Percentiles rank a stretch among this genome's conserved stretches.
Evolutionary conservation across 2,329 filamentous ascomycete species (phyloP).

Genomic region (Apiospora kogelbergensis): DNA sequence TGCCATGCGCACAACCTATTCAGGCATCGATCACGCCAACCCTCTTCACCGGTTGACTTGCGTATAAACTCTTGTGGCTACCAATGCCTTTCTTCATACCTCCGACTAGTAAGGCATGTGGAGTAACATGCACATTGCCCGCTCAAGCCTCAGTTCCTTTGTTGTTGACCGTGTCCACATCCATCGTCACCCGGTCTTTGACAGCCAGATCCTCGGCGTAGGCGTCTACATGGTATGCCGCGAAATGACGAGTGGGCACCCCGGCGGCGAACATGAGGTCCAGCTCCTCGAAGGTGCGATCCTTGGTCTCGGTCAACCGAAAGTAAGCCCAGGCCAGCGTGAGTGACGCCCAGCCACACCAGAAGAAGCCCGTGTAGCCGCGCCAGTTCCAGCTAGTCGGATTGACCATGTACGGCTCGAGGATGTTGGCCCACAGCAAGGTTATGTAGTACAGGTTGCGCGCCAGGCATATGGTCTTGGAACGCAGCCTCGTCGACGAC

Average conservation of each 20-base stretch:
- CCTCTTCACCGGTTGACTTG: too few species aligned
- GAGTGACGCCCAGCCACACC: conserved; percentile 35
- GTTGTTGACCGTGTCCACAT: neutral
- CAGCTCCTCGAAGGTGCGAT: conserved; percentile 32
- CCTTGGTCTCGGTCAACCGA: conserved; percentile 27
- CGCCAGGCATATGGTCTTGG: conserved; percentile 44
- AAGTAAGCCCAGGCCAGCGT: conserved; percentile 38
- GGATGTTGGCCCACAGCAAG: conserved; percentile 42
- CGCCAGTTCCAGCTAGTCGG: conserved; percentile 30
- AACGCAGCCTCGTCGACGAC: conserved; percentile 43
- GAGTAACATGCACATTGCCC: too few species aligned
- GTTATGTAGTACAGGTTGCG: conserved; percentile 41
- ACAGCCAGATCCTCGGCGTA: conserved; percentile 22
- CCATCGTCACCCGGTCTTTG: neutral
- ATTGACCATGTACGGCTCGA: conserved; percentile 46
- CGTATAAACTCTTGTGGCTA: too few species aligned
- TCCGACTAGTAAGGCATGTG: too few species aligned
- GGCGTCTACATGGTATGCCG: conserved; percentile 11
- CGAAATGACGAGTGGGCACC: conserved; percentile 29
- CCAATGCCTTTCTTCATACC: too few species aligned
- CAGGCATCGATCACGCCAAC: too few species aligned
- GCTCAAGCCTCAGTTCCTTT: neutral
- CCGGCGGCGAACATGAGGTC: conserved; percentile 31
- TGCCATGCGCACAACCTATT: too few species aligned
- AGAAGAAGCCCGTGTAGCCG: conserved; percentile 40